Base-by-base conservation (phyloP, 257 asterid genomes). In the Rhazya stricta region DNA sequence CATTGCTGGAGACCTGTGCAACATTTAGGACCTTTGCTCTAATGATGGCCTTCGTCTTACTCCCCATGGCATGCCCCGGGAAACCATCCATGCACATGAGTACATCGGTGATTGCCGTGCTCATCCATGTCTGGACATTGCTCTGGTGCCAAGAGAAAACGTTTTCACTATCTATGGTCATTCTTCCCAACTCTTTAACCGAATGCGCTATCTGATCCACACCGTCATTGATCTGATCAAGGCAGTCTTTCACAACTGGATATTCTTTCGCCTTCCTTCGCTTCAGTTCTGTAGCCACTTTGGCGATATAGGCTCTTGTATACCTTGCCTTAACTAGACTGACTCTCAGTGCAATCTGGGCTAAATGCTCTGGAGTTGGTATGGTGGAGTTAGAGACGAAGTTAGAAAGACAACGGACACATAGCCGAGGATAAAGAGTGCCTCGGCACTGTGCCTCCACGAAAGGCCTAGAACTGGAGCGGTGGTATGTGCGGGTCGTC, bases 141-240 rank as follows among this genome's bases (percentile, higher is more conserved):
- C 85, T 89, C 3, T 85, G 85, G 63, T 86, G 91, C 96, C 96
- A 90, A 9, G 73, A 76, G 66, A 88, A 87, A 11, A 85, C 79
- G 0, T 54, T 71, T 34, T 71, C 88, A 0, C 43, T 76, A 10
- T 78, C 83, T 0, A 75, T 27, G 48, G 79, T 78, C 37, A 90
- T 87, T 16, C 62, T 77, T 7, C 81, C 83, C 4, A 85, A 58
- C 82, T 88, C 96, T 23, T 70, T 82, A 15, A 90, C 84, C 41
- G 92, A 83, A 25, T 85, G 84, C n/a, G 87, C 70, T 9, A 90
- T 80, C 50, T 88, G 91, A 9, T 67, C 83, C 3, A 87, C 94
- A 3, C 96, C 86, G n/a, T 90, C 92, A 4, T 83, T 77, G 63
- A 91, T 91, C 63, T 91, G 97, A 21, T 80, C 86, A 41, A 89